Evolutionary conservation across 2,329 filamentous ascomycete genomes (phyloP).

Genomic region (Pseudogymnoascus sp.): DNA sequence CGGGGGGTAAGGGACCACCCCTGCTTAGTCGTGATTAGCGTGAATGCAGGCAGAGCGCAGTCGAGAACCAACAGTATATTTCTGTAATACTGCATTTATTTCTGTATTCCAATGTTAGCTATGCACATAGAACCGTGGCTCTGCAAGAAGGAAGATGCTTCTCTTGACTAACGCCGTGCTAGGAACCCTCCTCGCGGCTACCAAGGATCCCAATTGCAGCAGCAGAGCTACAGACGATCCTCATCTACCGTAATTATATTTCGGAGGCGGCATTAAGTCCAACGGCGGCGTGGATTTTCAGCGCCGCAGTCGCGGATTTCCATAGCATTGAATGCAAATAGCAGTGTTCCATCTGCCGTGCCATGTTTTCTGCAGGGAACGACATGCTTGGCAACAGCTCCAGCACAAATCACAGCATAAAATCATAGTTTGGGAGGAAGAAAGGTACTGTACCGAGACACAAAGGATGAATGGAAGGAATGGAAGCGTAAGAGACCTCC

Average conservation of each 20-base stretch:
- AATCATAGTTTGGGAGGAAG: neutral
- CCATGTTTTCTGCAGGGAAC: constrained; percentile 2
- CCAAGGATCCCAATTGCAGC: neutral
- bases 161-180: neutral
- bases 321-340: neutral
- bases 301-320: neutral
- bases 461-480: neutral
- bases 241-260: neutral
- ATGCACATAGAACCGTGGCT: neutral
- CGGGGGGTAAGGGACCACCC: neutral
- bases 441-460: neutral
- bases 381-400: neutral
- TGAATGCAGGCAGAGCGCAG: neutral
- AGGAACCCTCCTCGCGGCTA: neutral
- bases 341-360: neutral
- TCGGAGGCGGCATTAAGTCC: neutral
- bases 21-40: neutral
- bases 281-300: neutral
- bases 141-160: neutral
- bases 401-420: neutral
- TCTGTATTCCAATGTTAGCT: neutral
- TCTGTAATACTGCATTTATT: neutral
- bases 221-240: neutral
- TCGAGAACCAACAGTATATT: neutral
- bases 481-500: neutral